Base-by-base conservation (phyloP, 768 basidiomycete species). In the Hebeloma cylindrosporum region DNA sequence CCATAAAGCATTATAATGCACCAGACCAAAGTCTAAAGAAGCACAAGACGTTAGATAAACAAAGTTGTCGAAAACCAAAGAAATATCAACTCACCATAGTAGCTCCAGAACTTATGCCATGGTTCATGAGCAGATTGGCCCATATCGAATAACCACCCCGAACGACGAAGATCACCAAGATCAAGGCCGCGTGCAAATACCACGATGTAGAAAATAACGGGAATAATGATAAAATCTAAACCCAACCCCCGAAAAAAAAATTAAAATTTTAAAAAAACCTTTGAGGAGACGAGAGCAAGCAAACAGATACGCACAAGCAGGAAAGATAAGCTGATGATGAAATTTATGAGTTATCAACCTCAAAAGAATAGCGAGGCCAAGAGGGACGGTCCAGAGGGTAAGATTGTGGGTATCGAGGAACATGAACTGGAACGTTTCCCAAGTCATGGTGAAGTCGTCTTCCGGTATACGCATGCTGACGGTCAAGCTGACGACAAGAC, bases 241-340 rank as follows among this genome's bases (percentile, higher is more conserved):
- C 13, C 11, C 25, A 46, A 14, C 32, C 22, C 6, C 21, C 26
- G 29, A 47, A 23, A 28, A 18, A 35, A 10, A 8, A 30, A 16
- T 7, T 22, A 7, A 33, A 32, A 36, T 21, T 20, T 2, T 18
- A 13, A 26, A 13, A 22, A 13, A 10, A 2, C 36, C 40, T 40
- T 10, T 5, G 20, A 23, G 8, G 3, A 11, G 23, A 21, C 7
- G 4, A 21, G 20, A 32, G 17, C 7, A 34, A 31, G 26, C 39
- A 21, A 16, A 30, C 23, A 41, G 26, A 30, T 41, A 70, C 88
- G 56, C 45, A 90, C 89, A 93, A 23, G 81, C 66, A 2, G 96
- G 95, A 61, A 98, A 94, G 58, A 98, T 77, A 14, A 97, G 75
- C 52, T 97, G 93, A 65, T 97, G 92, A 29, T 85, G 79, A 66